Percentiles rank a stretch among this genome's conserved stretches.
Conservation (phyloP, 202 grass and related monocot species). For the Zoysia matrella region DNA sequence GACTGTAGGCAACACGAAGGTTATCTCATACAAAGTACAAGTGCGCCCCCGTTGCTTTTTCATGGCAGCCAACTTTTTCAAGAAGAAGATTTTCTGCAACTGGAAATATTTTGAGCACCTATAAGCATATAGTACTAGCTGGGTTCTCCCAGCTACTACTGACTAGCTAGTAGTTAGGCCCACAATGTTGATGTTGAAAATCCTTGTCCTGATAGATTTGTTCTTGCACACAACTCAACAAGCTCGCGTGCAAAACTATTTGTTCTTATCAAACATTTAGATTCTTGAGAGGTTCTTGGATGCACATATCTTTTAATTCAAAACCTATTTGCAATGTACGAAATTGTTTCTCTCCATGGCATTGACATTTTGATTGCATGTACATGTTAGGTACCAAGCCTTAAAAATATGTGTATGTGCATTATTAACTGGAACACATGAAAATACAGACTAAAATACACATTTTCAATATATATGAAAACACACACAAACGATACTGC, state of each 20-base stretch:
- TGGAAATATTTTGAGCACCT: too few species aligned
- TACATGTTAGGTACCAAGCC: neutral
- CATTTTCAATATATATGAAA: too few species aligned
- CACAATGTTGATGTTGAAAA: conserved; percentile 15
- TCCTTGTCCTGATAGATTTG: conserved; percentile 10
- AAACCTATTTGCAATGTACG: neutral
- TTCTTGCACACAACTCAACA: conserved; percentile 8
- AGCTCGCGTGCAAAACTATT: neutral
- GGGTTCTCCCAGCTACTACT: neutral
- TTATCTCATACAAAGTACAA: too few species aligned
- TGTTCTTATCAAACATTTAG: conserved; percentile 11
- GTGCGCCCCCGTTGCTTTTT: too few species aligned
- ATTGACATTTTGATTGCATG: neutral
- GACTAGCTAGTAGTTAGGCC: neutral
- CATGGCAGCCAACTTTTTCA: too few species aligned
- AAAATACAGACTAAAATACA: too few species aligned
- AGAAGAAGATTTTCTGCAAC: too few species aligned
- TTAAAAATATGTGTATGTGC: neutral
- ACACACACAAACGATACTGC: neutral
- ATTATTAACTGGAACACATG: too few species aligned
- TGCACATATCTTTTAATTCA: neutral
- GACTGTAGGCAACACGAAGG: too few species aligned
- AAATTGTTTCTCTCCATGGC: neutral
- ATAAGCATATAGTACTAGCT: too few species aligned
- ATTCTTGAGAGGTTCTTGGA: conserved; percentile 5